A percentile compares a stretch with the other conserved stretches of the same genome.
Conservation (phyloP, 176 grass and related monocot species). For the Rhynchospora tenuis region DNA sequence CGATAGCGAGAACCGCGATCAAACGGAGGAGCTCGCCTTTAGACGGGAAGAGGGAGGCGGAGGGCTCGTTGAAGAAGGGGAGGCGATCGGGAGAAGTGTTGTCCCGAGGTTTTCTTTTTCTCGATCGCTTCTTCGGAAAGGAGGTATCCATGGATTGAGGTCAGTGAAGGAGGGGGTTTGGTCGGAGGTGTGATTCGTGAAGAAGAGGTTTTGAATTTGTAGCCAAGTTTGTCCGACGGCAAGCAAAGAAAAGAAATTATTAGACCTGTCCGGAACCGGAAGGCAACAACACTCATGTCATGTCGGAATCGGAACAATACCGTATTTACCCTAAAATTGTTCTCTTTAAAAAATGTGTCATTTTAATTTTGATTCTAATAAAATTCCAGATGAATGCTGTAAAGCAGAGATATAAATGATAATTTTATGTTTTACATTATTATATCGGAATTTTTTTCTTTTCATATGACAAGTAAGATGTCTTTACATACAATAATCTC, state of each 20-base stretch:
- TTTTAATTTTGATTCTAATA: no score
- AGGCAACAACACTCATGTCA: no score
- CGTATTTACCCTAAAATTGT: not conserved
- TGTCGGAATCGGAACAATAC: not conserved
- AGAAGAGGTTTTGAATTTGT: not conserved
- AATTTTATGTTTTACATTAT: no score
- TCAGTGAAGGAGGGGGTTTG: not conserved
- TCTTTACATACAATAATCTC: no score
- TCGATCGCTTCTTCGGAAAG: slow-evolving; percentile 24
- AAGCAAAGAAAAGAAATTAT: not conserved
- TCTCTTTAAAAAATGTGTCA: no score
- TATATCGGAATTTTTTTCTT: no score
- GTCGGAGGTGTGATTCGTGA: not conserved
- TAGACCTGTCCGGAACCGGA: not conserved
- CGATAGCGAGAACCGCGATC: slow-evolving; percentile 57
- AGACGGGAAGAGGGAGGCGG: slow-evolving; percentile 54
- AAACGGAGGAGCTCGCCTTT: slow-evolving; percentile 50
- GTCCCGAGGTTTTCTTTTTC: not conserved
- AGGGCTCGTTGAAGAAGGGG: slow-evolving; percentile 38
- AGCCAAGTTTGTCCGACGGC: not conserved
- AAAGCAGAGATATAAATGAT: no score
- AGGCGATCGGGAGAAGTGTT: not conserved
- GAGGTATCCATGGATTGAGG: slow-evolving; percentile 2
- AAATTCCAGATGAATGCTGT: no score
- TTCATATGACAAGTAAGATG: no score